A percentile compares a stretch with the other conserved stretches of the same genome.
phyloP scores from a whole-genome alignment of 805 yeast species.

The Wickerhamomyces pijperi region DNA sequence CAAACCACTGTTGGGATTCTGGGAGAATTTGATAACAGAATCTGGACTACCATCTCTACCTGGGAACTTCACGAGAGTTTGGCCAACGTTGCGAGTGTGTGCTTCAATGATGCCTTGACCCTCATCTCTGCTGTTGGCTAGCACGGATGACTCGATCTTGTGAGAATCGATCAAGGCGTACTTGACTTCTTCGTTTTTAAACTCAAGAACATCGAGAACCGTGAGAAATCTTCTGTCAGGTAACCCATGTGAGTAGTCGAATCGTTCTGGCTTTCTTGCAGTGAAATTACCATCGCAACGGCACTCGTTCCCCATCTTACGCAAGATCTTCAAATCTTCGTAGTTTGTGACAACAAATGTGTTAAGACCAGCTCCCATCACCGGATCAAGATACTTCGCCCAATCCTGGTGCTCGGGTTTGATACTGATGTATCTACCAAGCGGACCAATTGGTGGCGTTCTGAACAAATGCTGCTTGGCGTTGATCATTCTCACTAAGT shows the following conservation, averaged over 20 bases:
- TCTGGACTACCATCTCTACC: neutral
- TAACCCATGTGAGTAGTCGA: slow-evolving; percentile 35
- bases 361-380: slow-evolving; percentile 36
- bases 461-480: slow-evolving; percentile 26
- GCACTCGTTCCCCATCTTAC: slow-evolving; percentile 21
- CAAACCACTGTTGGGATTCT: slow-evolving; percentile 30
- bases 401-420: slow-evolving; percentile 44
- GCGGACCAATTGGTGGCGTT: slow-evolving; percentile 64
- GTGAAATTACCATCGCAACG: slow-evolving; percentile 30
- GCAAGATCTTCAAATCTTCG: slow-evolving; percentile 41
- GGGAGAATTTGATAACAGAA: slow-evolving; percentile 7
- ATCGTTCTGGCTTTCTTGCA: slow-evolving; percentile 44
- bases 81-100: slow-evolving; percentile 11
- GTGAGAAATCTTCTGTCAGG: slow-evolving; percentile 34
- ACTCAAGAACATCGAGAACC: slow-evolving; percentile 48
- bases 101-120: slow-evolving; percentile 35
- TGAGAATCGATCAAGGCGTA: slow-evolving; percentile 55
- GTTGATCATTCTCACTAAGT: slow-evolving; percentile 6
- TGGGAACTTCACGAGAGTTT: neutral
- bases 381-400: slow-evolving; percentile 49
- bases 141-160: slow-evolving; percentile 45
- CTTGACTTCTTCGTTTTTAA: slow-evolving; percentile 42
- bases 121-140: slow-evolving; percentile 37
- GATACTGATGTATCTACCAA: slow-evolving; percentile 52
- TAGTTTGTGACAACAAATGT: slow-evolving; percentile 59